A percentile compares a stretch with the other conserved stretches of the same genome.
These are phyloP conservation scores for Apiospora saccharicola DNA, from an alignment of 2,329 filamentous ascomycete genomes.

Conservation along the genomic window DNA sequence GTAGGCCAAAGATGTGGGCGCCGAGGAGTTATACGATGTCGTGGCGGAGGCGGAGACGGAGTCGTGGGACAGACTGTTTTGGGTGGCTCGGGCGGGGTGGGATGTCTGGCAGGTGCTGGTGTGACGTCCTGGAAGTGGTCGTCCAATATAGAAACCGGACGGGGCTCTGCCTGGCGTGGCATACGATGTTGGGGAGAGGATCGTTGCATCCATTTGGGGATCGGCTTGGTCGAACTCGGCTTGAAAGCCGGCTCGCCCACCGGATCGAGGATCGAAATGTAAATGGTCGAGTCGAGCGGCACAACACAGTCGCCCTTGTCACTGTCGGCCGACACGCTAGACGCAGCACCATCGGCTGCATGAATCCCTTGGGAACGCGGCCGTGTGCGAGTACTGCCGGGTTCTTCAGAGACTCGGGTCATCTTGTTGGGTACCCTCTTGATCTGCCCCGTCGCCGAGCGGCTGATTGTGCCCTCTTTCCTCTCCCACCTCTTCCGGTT, in stretches of 20 bases:
- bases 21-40: constrained; percentile 6
- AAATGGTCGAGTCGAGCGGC: constrained; percentile 48
- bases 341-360: constrained; percentile 29
- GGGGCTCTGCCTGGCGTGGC: constrained; percentile 26
- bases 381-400: constrained; percentile 17
- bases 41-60: constrained; percentile 19
- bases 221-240: constrained; percentile 58
- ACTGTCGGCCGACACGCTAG: constrained; percentile 23
- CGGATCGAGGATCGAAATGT: constrained; percentile 59
- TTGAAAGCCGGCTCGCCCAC: constrained; percentile 54
- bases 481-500: constrained; percentile 53
- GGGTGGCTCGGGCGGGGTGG: constrained; percentile 8
- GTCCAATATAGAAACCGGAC: constrained; percentile 38
- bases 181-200: constrained; percentile 32
- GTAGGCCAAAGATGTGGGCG: not conserved
- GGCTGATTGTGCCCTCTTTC: constrained; percentile 34
- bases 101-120: constrained; percentile 17
- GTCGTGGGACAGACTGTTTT: constrained; percentile 32
- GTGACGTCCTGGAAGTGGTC: constrained; percentile 33
- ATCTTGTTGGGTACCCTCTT: constrained; percentile 30
- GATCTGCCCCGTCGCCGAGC: constrained; percentile 28
- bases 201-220: constrained; percentile 56
- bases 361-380: constrained; percentile 26
- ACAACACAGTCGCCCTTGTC: constrained; percentile 34
- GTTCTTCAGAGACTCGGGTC: constrained; percentile 11